phyloP scores from a whole-genome alignment of 257 asterid genomes.

The Handroanthus guayacan region DNA sequence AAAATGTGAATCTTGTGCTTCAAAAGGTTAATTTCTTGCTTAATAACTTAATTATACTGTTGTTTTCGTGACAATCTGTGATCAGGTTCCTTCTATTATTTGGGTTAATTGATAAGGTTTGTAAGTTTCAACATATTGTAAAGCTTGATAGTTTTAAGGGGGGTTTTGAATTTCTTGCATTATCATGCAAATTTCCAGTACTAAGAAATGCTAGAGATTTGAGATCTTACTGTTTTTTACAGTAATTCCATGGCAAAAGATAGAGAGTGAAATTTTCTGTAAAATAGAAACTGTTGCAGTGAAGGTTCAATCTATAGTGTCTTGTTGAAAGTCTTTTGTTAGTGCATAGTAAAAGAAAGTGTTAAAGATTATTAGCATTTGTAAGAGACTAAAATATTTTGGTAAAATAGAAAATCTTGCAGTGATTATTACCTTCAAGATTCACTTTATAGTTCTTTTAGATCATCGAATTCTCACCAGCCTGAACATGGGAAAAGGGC shows the following conservation, averaged over 20 bases:
- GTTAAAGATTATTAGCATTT: background rate
- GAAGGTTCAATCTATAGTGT: too few relatives aligned
- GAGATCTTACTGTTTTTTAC: too few relatives aligned
- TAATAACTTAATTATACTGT: background rate
- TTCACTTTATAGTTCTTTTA: background rate
- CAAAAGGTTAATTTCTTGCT: slow-evolving; percentile 60
- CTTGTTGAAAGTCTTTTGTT: background rate
- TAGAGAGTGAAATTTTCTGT: too few relatives aligned
- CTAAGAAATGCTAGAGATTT: background rate
- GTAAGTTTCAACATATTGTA: background rate
- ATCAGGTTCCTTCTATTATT: background rate
- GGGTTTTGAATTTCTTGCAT: background rate
- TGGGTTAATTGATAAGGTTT: background rate
- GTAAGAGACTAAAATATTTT: background rate
- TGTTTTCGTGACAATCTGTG: background rate
- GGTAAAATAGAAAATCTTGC: background rate
- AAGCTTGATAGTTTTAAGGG: background rate
- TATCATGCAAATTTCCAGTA: background rate
- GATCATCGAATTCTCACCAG: background rate
- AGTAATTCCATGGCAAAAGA: too few relatives aligned
- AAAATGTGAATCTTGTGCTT: slow-evolving; percentile 67
- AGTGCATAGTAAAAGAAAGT: background rate
- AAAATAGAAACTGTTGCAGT: too few relatives aligned
- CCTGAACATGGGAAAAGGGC: background rate
- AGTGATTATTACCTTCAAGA: background rate